Conservation (phyloP, 176 grass and related monocot species). For the Microstegium vimineum region DNA sequence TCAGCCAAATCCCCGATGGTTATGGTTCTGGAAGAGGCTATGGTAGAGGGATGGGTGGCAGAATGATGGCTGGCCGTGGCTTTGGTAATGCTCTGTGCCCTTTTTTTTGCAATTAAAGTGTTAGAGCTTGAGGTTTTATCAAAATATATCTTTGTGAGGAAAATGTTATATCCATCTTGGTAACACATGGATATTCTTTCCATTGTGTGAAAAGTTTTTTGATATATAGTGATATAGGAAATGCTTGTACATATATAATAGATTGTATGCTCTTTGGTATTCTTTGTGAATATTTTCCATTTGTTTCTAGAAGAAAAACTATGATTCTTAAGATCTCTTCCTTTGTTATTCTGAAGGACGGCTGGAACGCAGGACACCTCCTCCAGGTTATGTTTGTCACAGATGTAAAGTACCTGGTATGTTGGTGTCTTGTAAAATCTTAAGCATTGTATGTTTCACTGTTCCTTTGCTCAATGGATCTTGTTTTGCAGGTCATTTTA, state of each 20-base stretch:
- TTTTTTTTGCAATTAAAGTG: constrained; percentile 8
- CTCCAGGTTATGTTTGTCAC: constrained; percentile 96
- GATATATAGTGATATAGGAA: neutral
- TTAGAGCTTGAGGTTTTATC: neutral
- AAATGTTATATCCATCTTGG: neutral
- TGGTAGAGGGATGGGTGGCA: constrained; percentile 81
- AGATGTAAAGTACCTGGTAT: constrained; percentile 98
- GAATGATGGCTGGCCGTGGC: constrained; percentile 74
- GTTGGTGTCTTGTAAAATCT: constrained; percentile 19
- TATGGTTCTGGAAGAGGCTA: constrained; percentile 82
- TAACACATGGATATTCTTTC: constrained; percentile 1
- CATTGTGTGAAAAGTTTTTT: neutral
- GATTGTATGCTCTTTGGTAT: neutral
- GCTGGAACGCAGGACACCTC: constrained; percentile 66
- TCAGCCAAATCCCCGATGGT: constrained; percentile 77
- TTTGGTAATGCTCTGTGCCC: constrained; percentile 71
- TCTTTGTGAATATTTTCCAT: neutral
- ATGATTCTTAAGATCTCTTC: constrained; percentile 6
- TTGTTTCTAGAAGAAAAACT: neutral
- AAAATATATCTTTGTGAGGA: neutral
- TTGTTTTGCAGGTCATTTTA: constrained; percentile 82
- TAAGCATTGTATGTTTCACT: constrained; percentile 4
- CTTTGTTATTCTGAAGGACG: constrained; percentile 57
- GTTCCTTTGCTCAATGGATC: constrained; percentile 5
- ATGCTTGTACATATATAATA: neutral